These are phyloP conservation scores for Geosmithia morbida DNA, from an alignment of 2,329 filamentous ascomycete species.

Conservation along the genomic window DNA sequence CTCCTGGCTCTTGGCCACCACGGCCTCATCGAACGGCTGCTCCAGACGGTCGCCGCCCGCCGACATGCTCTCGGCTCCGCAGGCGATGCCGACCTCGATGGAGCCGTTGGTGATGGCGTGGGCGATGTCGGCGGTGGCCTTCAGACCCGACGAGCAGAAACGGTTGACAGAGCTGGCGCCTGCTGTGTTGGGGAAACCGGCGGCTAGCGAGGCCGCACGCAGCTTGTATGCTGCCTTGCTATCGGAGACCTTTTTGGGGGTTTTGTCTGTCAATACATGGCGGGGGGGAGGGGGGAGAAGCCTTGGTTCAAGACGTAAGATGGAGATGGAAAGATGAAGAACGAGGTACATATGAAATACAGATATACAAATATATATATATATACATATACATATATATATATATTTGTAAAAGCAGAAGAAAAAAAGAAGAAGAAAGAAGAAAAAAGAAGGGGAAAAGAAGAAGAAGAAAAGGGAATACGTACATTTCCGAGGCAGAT, in stretches of 20 bases:
- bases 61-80: constrained; percentile 85
- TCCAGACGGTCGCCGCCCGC: constrained; percentile 54
- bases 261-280: background rate
- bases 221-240: constrained; percentile 79
- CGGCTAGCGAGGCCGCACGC: constrained; percentile 76
- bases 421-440: no score
- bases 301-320: no score
- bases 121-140: constrained; percentile 89
- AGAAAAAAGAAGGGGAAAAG: background rate
- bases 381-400: no score
- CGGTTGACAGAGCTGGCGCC: constrained; percentile 75
- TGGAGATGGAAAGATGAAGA: no score
- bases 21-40: constrained; percentile 61
- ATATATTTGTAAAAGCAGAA: background rate
- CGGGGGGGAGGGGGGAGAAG: background rate
- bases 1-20: constrained; percentile 59
- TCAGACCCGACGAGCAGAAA: constrained; percentile 94
- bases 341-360: no score
- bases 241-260: constrained; percentile 60
- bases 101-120: constrained; percentile 66
- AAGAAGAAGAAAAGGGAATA: constrained; percentile 4
- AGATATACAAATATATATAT: no score
- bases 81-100: constrained; percentile 77
- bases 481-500: constrained; percentile 83
- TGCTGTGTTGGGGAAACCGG: constrained; percentile 85